phyloP scores from a whole-genome alignment of 352 stramenopile species.

The Bremia lactucae region DNA sequence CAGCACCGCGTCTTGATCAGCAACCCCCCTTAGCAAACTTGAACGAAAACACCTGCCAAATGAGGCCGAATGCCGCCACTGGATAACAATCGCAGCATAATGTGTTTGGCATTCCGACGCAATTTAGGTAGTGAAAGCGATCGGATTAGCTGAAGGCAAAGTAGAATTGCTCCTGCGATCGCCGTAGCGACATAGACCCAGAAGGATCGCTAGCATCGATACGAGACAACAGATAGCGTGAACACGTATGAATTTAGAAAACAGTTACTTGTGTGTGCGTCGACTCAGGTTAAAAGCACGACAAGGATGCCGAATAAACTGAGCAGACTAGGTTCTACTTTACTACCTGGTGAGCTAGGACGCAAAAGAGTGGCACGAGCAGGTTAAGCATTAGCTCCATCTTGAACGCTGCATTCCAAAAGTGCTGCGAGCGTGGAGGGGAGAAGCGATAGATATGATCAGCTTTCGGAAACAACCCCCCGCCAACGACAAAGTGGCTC shows the following conservation, averaged over 20 bases:
- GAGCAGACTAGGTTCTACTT: constrained; percentile 6
- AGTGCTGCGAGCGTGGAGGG: constrained; percentile 59
- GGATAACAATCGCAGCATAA: constrained; percentile 61
- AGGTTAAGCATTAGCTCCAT: constrained; percentile 63
- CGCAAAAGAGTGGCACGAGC: constrained; percentile 66
- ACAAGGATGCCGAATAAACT: not conserved
- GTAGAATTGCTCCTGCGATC: constrained; percentile 41
- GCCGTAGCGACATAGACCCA: constrained; percentile 67
- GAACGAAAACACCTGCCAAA: constrained; percentile 21
- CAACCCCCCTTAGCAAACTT: too few relatives aligned
- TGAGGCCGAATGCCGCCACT: constrained; percentile 50
- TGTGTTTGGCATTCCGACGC: constrained; percentile 47
- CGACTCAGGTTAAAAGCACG: too few relatives aligned
- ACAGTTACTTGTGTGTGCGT: too few relatives aligned
- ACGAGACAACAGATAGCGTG: not conserved
- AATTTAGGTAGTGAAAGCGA: constrained; percentile 69
- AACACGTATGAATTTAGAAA: constrained; percentile 14
- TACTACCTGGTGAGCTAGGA: constrained; percentile 67
- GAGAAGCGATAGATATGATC: constrained; percentile 75
- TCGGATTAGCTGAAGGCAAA: constrained; percentile 54
- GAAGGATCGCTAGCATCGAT: constrained; percentile 44
- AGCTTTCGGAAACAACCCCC: constrained; percentile 57
- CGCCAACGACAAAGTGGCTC: constrained; percentile 60
- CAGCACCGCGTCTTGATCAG: too few relatives aligned
- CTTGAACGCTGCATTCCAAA: constrained; percentile 47